phyloP scores from a whole-genome alignment of 108 stramenopile species.

The Epipyxis sp. region DNA sequence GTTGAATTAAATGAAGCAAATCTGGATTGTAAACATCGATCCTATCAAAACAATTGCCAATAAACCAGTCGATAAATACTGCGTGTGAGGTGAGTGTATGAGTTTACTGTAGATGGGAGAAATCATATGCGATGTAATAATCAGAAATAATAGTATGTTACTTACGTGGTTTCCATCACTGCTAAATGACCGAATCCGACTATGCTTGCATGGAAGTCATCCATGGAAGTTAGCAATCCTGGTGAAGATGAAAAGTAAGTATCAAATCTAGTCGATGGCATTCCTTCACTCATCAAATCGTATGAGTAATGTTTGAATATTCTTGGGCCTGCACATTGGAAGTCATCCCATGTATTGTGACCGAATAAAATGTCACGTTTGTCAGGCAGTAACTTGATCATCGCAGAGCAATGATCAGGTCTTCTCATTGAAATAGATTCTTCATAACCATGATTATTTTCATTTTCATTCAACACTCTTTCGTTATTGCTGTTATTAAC shows the following conservation, averaged over 20 bases:
- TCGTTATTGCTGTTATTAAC: too few species aligned
- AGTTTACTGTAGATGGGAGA: too few species aligned
- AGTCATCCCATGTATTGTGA: conserved; percentile 35
- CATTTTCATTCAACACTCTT: too few species aligned
- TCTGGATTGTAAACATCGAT: conserved; percentile 6
- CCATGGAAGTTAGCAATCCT: background rate
- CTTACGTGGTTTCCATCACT: conserved; percentile 32
- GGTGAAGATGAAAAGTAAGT: background rate
- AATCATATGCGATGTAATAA: too few species aligned
- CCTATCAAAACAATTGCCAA: conserved; percentile 8
- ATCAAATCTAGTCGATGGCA: background rate
- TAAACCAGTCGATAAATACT: too few species aligned
- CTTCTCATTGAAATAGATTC: background rate
- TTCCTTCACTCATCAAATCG: background rate
- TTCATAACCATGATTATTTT: too few species aligned
- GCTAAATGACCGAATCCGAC: background rate
- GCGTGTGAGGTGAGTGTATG: too few species aligned
- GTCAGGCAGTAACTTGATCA: conserved; percentile 7
- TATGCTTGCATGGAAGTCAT: conserved; percentile 18
- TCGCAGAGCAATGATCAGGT: conserved; percentile 21
- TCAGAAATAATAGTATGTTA: background rate
- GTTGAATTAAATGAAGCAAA: background rate
- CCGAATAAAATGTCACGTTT: conserved; percentile 1
- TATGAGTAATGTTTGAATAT: conserved; percentile 17
- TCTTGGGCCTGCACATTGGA: conserved; percentile 20